Evolutionary conservation across 2,329 filamentous ascomycete genomes (phyloP).

Genomic region (Aspergillus novofumigatus): DNA sequence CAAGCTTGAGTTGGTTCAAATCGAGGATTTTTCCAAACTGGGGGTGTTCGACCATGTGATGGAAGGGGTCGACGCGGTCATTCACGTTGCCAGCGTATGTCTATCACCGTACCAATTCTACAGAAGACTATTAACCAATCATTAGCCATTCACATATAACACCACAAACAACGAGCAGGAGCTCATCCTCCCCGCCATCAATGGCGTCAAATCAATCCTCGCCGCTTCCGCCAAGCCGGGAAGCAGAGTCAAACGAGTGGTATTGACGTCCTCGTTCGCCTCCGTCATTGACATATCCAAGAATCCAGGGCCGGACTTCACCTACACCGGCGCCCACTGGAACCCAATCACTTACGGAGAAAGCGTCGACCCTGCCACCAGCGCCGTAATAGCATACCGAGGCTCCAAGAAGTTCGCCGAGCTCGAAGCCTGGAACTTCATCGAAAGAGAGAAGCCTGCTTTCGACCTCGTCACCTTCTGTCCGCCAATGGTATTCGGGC

Average conservation of each 20-base stretch:
- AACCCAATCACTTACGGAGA: slow-evolving; percentile 29
- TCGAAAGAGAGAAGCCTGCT: slow-evolving; percentile 29
- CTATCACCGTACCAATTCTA: background rate
- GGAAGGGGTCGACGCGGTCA: slow-evolving; percentile 41
- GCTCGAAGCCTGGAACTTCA: slow-evolving; percentile 26
- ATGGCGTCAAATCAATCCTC: slow-evolving; percentile 43
- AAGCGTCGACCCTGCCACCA: slow-evolving; percentile 15
- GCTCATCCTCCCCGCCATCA: slow-evolving; percentile 45
- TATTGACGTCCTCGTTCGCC: slow-evolving; percentile 30
- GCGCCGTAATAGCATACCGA: slow-evolving; percentile 26
- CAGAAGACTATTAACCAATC: background rate
- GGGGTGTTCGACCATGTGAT: slow-evolving; percentile 38
- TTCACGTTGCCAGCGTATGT: slow-evolving; percentile 45
- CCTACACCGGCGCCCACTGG: slow-evolving; percentile 27
- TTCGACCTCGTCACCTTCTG: slow-evolving; percentile 45
- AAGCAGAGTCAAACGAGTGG: slow-evolving; percentile 18
- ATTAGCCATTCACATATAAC: slow-evolving; percentile 43
- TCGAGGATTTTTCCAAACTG: slow-evolving; percentile 40
- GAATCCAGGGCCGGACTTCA: slow-evolving; percentile 15
- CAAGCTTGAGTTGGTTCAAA: slow-evolving; percentile 41
- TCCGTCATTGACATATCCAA: slow-evolving; percentile 20
- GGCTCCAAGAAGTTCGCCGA: slow-evolving; percentile 33
- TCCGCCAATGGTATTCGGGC: slow-evolving; percentile 46
- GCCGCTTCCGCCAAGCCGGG: slow-evolving; percentile 21
- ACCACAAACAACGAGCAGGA: slow-evolving; percentile 43